Evolutionary conservation across 805 yeast species (phyloP), one percentile per base, ranked within the genome.

Genomic region (Wickerhamomyces rabaulensis): DNA sequence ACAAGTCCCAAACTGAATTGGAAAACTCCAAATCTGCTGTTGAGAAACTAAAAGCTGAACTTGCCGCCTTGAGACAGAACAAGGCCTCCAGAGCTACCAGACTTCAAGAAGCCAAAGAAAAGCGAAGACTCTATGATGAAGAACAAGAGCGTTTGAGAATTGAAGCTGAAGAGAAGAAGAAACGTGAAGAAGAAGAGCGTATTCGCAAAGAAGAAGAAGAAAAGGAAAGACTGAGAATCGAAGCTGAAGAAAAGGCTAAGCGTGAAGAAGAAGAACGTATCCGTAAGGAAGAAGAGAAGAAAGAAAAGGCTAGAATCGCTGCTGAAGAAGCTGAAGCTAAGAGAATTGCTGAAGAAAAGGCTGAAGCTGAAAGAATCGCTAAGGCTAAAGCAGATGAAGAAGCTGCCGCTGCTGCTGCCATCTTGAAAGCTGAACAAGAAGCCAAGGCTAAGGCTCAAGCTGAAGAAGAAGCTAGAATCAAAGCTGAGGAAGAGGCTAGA

Each of bases 181-280:
- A 53, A 26, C 38, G 42, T 21, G 53, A 45, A 48, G 50, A 29
- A 22, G 51, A 48, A 20, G 48, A 47, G 21, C 36, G 44, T 22
- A 17, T 41, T 16, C 41, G 31, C 16, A 40, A 37, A 13, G 43
- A 36, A 17, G 50, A 51, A 23, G 50, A 44, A 23, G 54, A 51
- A 26, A 92, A 92, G 26, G 84, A 85, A 60, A 89, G 92, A 1
- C 84, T 85, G 91, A 92, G 86, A 19, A 84, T 84, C 61, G 94
- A 94, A 54, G 89, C 42, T 20, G 46, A 39, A 84, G 56, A 92
- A 86, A 65, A 70, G 92, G 45, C 71, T 84, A 41, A 91, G 26
- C 19, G 21, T 39, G 49, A 42, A 22, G 60, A 52, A 38, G 59
- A 45, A 38, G 56, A 42, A 17, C 41, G 51, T 22, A 40, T 17